Conservation (phyloP, 108 stramenopile species). For the Nitzschia putrida region DNA sequence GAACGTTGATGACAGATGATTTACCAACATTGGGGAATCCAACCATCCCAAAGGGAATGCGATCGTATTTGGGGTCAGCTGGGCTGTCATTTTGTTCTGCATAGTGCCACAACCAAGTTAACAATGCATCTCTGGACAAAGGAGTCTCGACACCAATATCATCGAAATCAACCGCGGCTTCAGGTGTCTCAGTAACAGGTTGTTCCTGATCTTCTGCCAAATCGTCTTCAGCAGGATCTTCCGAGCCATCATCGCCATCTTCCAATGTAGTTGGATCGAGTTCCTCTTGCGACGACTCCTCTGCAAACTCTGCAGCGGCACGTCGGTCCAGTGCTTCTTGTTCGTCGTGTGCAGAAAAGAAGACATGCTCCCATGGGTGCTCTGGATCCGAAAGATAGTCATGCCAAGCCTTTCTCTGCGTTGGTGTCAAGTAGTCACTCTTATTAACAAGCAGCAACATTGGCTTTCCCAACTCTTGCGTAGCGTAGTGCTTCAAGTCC, state of each 20-base stretch:
- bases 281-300: slow-evolving; percentile 34
- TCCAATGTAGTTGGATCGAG: slow-evolving; percentile 34
- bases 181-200: not conserved
- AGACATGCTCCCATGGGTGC: slow-evolving; percentile 81
- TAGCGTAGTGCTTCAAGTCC: slow-evolving; percentile 88
- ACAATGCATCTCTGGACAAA: slow-evolving; percentile 67
- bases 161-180: not conserved
- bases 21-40: slow-evolving; percentile 98
- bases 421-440: slow-evolving; percentile 89
- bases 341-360: slow-evolving; percentile 94
- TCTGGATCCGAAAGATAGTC: slow-evolving; percentile 70
- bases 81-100: slow-evolving; percentile 61
- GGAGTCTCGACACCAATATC: slow-evolving; percentile 56
- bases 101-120: slow-evolving; percentile 67
- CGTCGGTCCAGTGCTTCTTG: slow-evolving; percentile 81
- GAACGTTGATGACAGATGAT: slow-evolving; percentile 94
- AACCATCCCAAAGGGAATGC: slow-evolving; percentile 94
- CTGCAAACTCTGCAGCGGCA: slow-evolving; percentile 10
- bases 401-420: slow-evolving; percentile 87
- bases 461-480: slow-evolving; percentile 80
- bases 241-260: slow-evolving; percentile 32
- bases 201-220: slow-evolving; percentile 1
- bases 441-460: slow-evolving; percentile 96
- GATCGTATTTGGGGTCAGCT: slow-evolving; percentile 62
- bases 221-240: slow-evolving; percentile 29